These are phyloP conservation scores for Chytridium lagenaria DNA, from an alignment of 371 early-diverging fungal species.

Conservation along the genomic window DNA sequence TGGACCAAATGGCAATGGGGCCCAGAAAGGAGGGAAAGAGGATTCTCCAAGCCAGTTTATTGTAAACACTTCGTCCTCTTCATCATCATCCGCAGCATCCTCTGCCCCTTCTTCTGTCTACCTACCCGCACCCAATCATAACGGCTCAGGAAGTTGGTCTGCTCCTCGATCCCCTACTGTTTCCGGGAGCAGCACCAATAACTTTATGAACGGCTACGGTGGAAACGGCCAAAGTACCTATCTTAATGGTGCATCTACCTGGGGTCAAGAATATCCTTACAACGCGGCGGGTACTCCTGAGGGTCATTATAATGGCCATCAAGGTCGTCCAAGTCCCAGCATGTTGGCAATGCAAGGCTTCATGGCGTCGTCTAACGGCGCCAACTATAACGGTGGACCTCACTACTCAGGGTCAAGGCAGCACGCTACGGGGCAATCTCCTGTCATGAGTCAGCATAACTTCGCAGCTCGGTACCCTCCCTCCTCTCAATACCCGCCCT, in stretches of 20 bases:
- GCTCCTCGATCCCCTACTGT: background rate
- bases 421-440: background rate
- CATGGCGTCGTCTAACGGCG: background rate
- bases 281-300: background rate
- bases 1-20: background rate
- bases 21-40: background rate
- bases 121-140: too few relatives aligned
- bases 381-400: background rate
- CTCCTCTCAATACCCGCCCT: background rate
- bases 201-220: background rate
- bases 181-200: background rate
- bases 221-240: background rate
- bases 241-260: background rate
- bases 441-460: background rate
- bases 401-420: background rate
- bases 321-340: background rate
- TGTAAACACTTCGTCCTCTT: background rate
- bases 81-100: background rate
- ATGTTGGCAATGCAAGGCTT: conserved; percentile 4
- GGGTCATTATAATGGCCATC: background rate
- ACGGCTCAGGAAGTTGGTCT: background rate
- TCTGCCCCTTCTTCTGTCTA: background rate
- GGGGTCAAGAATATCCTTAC: conserved; percentile 8
- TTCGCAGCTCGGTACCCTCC: background rate
- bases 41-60: conserved; percentile 7